Base-by-base conservation (phyloP, 352 stramenopile species). In the Phytophthora gonapodyides region DNA sequence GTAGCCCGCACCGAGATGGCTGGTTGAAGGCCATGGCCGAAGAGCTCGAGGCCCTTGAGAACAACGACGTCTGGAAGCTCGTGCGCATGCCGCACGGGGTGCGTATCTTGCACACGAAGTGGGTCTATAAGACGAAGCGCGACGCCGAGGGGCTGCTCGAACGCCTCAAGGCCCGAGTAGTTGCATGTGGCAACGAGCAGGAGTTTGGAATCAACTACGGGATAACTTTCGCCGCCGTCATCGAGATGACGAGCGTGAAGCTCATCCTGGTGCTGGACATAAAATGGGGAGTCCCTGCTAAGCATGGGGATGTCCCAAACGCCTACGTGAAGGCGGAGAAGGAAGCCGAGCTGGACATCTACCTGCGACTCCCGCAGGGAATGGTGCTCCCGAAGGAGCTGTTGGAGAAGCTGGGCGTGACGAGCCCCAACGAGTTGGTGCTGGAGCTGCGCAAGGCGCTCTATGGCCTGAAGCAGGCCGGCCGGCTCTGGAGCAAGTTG, bases 381-480 rank as follows among this genome's bases (percentile, higher is more conserved):
- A 71, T 76, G 62, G 11, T 27, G 31, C 49, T 69, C 30, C 40
- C 46, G 9, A 10, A 35, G 12, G 51, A 60, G 16, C 12, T 58
- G 27, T 41, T 69, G 8, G n/a, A 10, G 2, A 2, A 37, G n/a
- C 24, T 53, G 2, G 53, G 60, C 1, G 59, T 65, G 5, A 13
- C 24, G 21, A 46, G 21, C 40, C 16, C 11, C 15, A 15, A 11
- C 3, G 55, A 76, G 45, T 31, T 69, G 7, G 45, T 44, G n/a
- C 34, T 69, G 38, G 8, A 19, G 10, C 33, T 78, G 9, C 13
- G 56, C 15, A 69, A 70, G 34, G 65, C 52, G 21, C 47, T 77
- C 1, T 77, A 80, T 44, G 72, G 68, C 3, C 42, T 72, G 1
- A 67, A 71, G 41, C 64, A 76, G 41, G 67, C 64, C 1, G 68